These are phyloP conservation scores for Ceratocystis albifundus DNA, from an alignment of 2,329 filamentous ascomycete genomes.

Conservation along the genomic window DNA sequence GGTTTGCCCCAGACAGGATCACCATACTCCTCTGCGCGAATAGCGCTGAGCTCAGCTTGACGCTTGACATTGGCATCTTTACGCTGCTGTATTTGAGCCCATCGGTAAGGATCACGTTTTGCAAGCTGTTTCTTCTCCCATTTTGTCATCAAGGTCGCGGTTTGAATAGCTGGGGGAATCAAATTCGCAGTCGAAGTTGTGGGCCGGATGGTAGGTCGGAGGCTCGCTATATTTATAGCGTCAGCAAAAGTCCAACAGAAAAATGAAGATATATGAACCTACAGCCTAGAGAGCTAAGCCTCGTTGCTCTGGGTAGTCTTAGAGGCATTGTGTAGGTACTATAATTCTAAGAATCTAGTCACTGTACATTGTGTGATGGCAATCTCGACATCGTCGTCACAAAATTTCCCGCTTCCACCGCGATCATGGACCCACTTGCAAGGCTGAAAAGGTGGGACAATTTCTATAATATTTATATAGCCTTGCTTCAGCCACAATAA, in stretches of 20 bases:
- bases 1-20: conserved; percentile 66
- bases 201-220: conserved; percentile 42
- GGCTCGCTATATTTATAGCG: conserved; percentile 39
- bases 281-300: conserved; percentile 51
- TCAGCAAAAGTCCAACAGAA: conserved; percentile 22
- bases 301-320: conserved; percentile 50
- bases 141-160: conserved; percentile 47
- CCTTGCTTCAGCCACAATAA: conserved; percentile 14
- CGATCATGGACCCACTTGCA: conserved; percentile 17
- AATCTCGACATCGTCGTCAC: conserved; percentile 13
- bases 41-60: conserved; percentile 54
- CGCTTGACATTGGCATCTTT: conserved; percentile 73
- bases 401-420: conserved; percentile 23
- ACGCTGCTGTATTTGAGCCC: conserved; percentile 69
- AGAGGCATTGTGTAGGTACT: conserved; percentile 45
- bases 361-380: conserved; percentile 14
- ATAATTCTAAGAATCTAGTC: background rate
- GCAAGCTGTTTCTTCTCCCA: conserved; percentile 54
- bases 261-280: conserved; percentile 28
- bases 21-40: conserved; percentile 55
- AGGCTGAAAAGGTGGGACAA: conserved; percentile 21
- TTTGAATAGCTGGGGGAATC: conserved; percentile 49
- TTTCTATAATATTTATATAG: background rate
- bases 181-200: conserved; percentile 34
- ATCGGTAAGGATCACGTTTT: conserved; percentile 69